phyloP scores from a whole-genome alignment of 768 basidiomycete species.

The Boletellus sp. region DNA sequence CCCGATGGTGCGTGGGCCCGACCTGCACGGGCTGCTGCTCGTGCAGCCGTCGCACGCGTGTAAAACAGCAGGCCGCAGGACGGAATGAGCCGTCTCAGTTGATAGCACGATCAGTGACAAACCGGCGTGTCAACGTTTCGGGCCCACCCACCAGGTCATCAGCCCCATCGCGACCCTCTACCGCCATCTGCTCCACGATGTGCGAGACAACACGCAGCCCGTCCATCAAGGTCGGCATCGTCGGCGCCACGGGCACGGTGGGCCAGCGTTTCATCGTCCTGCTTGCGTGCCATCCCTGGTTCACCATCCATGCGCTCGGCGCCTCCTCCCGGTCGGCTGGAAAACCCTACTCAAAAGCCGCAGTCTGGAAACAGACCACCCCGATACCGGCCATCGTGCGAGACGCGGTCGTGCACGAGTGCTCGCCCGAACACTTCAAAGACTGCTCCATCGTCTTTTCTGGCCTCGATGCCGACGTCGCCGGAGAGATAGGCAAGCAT shows the following conservation, averaged over 20 bases:
- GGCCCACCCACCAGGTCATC: not conserved
- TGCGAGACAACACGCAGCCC: conserved; percentile 17
- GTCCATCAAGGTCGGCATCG: conserved; percentile 59
- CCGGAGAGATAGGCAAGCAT: conserved; percentile 84
- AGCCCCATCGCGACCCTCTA: not conserved
- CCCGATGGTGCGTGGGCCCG: too few species aligned
- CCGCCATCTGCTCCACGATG: conserved; percentile 16
- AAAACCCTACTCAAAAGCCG: conserved; percentile 68
- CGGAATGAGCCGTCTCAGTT: not conserved
- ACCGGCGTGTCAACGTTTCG: not conserved
- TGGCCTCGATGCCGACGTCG: conserved; percentile 92
- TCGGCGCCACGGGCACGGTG: conserved; percentile 91
- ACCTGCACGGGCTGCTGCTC: too few species aligned
- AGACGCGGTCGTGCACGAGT: conserved; percentile 62
- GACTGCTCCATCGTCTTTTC: conserved; percentile 90
- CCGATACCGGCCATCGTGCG: conserved; percentile 67
- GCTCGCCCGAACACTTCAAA: conserved; percentile 69
- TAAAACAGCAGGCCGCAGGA: too few species aligned
- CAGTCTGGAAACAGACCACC: conserved; percentile 83
- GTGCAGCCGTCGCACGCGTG: too few species aligned
- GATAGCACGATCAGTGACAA: not conserved
- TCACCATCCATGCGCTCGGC: conserved; percentile 79
- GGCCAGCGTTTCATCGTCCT: conserved; percentile 94
- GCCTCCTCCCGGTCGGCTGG: conserved; percentile 88
- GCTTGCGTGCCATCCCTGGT: conserved; percentile 87